These are phyloP conservation scores for Paulownia fortunei DNA, from an alignment of 257 asterid genomes.

Conservation along the genomic window DNA sequence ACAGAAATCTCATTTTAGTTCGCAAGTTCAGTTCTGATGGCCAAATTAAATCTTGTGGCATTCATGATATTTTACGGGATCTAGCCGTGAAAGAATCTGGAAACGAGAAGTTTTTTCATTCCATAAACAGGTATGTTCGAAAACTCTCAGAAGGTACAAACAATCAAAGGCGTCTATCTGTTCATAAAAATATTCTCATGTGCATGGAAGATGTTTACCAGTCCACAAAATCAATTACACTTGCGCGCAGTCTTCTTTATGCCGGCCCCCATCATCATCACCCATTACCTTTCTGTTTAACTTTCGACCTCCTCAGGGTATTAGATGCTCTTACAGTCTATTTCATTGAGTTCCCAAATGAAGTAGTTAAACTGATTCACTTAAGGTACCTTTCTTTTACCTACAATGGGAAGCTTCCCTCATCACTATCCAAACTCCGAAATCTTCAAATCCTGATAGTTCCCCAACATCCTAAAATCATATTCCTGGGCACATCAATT, in stretches of 20 bases:
- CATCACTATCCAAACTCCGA: not conserved
- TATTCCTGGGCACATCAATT: slow-evolving; percentile 34
- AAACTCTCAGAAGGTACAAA: not conserved
- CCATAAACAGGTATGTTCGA: slow-evolving; percentile 2
- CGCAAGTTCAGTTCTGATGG: slow-evolving; percentile 15
- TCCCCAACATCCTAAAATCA: slow-evolving; percentile 38
- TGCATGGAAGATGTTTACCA: slow-evolving; percentile 32
- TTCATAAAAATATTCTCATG: slow-evolving; percentile 42
- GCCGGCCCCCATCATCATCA: slow-evolving; percentile 40
- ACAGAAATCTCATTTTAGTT: slow-evolving; percentile 27
- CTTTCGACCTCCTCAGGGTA: slow-evolving; percentile 40
- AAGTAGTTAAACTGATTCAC: slow-evolving; percentile 28
- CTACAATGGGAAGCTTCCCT: slow-evolving; percentile 25
- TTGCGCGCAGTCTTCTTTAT: slow-evolving; percentile 34
- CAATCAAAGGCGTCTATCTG: slow-evolving; percentile 24
- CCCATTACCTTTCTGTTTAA: slow-evolving; percentile 28
- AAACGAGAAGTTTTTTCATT: slow-evolving; percentile 33
- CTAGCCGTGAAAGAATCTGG: slow-evolving; percentile 26
- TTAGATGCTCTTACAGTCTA: slow-evolving; percentile 41
- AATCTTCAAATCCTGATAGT: slow-evolving; percentile 40
- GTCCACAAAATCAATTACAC: not conserved
- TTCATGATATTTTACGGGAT: slow-evolving; percentile 37
- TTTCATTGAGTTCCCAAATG: slow-evolving; percentile 39
- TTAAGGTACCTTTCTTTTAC: slow-evolving; percentile 42
- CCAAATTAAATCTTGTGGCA: slow-evolving; percentile 18